Conservation (phyloP, 2,329 filamentous ascomycete genomes). For the Aspergillus brunneoviolaceus region DNA sequence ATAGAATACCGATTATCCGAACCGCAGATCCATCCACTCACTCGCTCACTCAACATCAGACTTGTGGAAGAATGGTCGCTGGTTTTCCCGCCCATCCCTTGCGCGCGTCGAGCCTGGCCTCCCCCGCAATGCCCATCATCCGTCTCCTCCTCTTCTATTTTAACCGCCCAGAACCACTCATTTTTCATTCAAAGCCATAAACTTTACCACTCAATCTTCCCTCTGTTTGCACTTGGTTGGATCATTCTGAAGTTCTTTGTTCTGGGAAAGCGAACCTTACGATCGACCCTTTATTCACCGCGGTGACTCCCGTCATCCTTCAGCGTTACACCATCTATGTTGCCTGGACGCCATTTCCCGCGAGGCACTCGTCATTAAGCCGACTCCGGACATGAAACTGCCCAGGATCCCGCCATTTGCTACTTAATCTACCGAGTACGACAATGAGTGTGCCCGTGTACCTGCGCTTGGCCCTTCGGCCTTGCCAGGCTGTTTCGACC, state of each 20-base stretch:
- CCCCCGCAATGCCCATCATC: constrained; percentile 11
- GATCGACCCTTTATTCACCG: not conserved
- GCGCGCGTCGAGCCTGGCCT: constrained; percentile 7
- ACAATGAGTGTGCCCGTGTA: constrained; percentile 28
- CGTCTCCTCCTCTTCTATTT: not conserved
- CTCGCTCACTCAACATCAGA: not conserved
- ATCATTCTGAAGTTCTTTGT: not conserved
- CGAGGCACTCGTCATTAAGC: not conserved
- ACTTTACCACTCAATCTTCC: not conserved
- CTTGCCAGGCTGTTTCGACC: constrained; percentile 25
- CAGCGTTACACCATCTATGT: not conserved
- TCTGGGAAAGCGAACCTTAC: not conserved
- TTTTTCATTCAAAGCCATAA: not conserved
- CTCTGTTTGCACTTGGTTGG: not conserved
- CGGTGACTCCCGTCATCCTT: not conserved
- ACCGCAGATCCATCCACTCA: not conserved
- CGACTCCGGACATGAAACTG: not conserved
- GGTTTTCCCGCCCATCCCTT: constrained; percentile 10
- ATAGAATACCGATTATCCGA: constrained; percentile 10
- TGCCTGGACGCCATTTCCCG: not conserved
- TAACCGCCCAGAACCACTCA: not conserved
- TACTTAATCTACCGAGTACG: constrained; percentile 1
- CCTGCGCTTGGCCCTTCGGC: constrained; percentile 28
- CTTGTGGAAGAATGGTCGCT: constrained; percentile 20
- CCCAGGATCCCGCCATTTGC: not conserved